These are phyloP conservation scores for Fusarium drepaniforme DNA, from an alignment of 2,329 filamentous ascomycete species.

Conservation along the genomic window DNA sequence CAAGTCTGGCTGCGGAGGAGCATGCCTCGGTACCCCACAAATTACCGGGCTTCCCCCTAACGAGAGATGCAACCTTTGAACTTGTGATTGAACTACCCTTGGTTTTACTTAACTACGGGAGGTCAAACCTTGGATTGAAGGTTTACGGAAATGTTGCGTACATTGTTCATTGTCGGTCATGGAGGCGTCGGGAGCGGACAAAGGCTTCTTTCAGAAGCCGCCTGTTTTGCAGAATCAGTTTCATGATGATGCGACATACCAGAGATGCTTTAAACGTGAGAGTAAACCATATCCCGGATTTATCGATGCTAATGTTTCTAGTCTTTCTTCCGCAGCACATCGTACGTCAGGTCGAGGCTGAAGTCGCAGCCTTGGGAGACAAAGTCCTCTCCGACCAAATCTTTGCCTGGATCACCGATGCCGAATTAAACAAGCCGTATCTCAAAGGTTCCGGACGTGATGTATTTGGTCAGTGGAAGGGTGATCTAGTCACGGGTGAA, in stretches of 20 bases:
- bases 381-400: slow-evolving; percentile 66
- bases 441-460: slow-evolving; percentile 68
- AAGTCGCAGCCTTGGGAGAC: slow-evolving; percentile 61
- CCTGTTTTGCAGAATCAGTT: slow-evolving; percentile 68
- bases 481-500: slow-evolving; percentile 71
- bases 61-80: slow-evolving; percentile 20
- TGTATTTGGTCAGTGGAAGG: slow-evolving; percentile 70
- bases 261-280: slow-evolving; percentile 64
- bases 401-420: slow-evolving; percentile 71
- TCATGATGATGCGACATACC: slow-evolving; percentile 65
- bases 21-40: slow-evolving; percentile 39
- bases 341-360: slow-evolving; percentile 53
- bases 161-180: slow-evolving; percentile 42
- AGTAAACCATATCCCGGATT: background rate
- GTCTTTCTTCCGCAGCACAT: slow-evolving; percentile 56
- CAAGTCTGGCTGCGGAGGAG: slow-evolving; percentile 4
- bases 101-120: slow-evolving; percentile 7
- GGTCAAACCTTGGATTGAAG: background rate
- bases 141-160: slow-evolving; percentile 5
- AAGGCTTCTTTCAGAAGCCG: slow-evolving; percentile 68
- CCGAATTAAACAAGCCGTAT: slow-evolving; percentile 74
- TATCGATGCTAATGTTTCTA: background rate
- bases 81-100: slow-evolving; percentile 30
- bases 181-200: slow-evolving; percentile 59
- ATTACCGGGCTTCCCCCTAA: slow-evolving; percentile 2